Base-by-base conservation (phyloP, 192 early-diverging fungal genomes). In the Gryganskiella cystojenkinii region DNA sequence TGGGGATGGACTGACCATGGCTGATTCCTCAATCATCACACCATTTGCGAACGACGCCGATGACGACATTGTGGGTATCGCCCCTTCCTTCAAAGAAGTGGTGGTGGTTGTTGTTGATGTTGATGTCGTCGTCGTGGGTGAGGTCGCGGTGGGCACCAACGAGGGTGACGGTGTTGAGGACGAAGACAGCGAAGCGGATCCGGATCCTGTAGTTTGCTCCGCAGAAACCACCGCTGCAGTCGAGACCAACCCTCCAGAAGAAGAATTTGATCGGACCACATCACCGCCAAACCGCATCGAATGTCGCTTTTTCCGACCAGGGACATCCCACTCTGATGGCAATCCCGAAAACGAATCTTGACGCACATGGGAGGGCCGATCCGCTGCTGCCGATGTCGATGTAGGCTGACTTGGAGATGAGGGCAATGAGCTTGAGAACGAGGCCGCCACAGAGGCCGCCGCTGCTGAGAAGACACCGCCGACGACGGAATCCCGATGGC, bases 271-370 rank as follows among this genome's bases (percentile, higher is more conserved):
- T 31, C 67, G 30, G 15, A 51, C 69, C 2, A 35, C 47, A 13
- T 71, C 60, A 24, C n/a, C n/a, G n/a, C 69, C 69, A 57, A 71
- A 71, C 54, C 61, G 17, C 69, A 63, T 71, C 17, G 69, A 71
- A 28, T 71, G 69, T 24, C 52, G 40, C 54, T 44, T 56, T 28
- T 34, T 62, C 46, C 69, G 25, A n/a, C 52, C 61, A 14, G 61
- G 52, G 17, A 62, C 69, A 20, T 57, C 54, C 69, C 69, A 71
- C n/a, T 54, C 52, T 0, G 69, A 71, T 0, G 69, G 69, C n/a
- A 71, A 34, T 43, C 69, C 69, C 31, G 69, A 54, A 10, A 25
- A 71, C 3, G 69, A 71, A 47, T 50, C 61, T 33, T 62, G 61
- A 6, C 61, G 44, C 4, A 15, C 28, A 27, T 51, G 61, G 15